Evolutionary conservation across 2,329 filamentous ascomycete genomes (phyloP), one percentile per base, ranked within the genome.

Genomic region (Phaeophleospora eucalypticola): DNA sequence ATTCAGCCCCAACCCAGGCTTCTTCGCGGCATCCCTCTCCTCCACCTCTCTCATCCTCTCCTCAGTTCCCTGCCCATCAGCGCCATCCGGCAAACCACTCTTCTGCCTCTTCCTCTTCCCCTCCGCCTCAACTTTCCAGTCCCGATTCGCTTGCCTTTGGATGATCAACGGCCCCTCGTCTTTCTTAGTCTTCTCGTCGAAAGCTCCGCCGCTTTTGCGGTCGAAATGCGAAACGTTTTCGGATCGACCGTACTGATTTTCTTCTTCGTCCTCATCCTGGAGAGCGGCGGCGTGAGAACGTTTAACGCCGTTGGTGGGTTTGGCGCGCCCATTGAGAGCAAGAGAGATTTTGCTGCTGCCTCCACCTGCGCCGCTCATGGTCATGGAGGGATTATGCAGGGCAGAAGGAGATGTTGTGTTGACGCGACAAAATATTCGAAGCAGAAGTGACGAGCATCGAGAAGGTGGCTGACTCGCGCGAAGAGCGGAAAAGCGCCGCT

Each of bases 71-170:
- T 56, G 35, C 33, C 43, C 43, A 20, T 34, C 24, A 52, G 76
- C 58, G 14, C 51, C 49, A 19, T 42, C 52, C n/a, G 79, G 81
- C n/a, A 83, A 68, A 12, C 78, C 64, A 62, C 79, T 82, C 65
- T 73, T 81, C 54, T 76, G 69, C 47, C 69, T 69, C 51, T 73
- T 74, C 52, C 71, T 72, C 51, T 64, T 58, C 47, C 70, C 57
- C 38, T 60, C 68, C 47, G 82, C 78, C 48, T 75, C 72, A n/a
- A n/a, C n/a, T 58, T 76, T 73, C 82, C 81, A 84, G 68, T 86
- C 79, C 43, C 76, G 72, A 65, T 86, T 86, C 53, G 71, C 68
- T 58, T 78, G 72, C 33, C 69, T 69, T 21, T 73, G 69, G 54
- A 88, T 87, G 15, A 86, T 70, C 36, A 81, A 70, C 6, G 72